Conservation (phyloP, 805 yeast genomes). For the Kuraishia piskuri region DNA sequence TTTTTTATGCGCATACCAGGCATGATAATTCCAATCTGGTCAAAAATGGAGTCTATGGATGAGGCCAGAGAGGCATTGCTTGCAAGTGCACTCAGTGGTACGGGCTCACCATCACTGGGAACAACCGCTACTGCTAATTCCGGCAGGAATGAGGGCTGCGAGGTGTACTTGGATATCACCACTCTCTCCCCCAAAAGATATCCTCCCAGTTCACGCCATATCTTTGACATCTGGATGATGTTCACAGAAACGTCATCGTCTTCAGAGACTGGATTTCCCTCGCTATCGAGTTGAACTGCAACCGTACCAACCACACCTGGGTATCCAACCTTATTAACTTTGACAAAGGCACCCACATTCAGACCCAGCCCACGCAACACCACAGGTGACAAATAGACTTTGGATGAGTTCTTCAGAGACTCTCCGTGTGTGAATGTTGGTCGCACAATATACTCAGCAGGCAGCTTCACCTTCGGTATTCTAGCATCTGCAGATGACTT, state of each 20-base stretch:
- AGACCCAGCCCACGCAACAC: constrained; percentile 14
- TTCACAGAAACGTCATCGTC: constrained; percentile 11
- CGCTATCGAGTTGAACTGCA: constrained; percentile 13
- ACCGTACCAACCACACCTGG: constrained; percentile 11
- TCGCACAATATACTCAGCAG: constrained; percentile 20
- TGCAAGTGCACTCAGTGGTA: neutral
- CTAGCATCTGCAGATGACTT: constrained; percentile 8
- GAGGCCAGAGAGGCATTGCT: neutral
- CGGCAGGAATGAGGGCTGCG: neutral
- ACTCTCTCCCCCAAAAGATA: neutral
- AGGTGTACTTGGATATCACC: neutral
- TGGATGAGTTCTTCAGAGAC: constrained; percentile 7
- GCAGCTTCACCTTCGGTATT: constrained; percentile 11
- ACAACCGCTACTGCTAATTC: neutral
- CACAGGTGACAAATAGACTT: constrained; percentile 16
- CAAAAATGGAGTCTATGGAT: neutral
- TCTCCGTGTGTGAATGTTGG: constrained; percentile 10
- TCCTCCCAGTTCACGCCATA: neutral
- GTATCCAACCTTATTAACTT: constrained; percentile 15
- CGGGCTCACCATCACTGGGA: neutral
- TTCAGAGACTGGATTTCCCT: constrained; percentile 1
- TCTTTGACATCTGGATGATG: neutral
- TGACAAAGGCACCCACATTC: constrained; percentile 16
- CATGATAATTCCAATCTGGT: constrained; percentile 16
- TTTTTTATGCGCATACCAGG: constrained; percentile 9